phyloP scores from a whole-genome alignment of 1,284 basidiomycete genomes.

The Cryptococcus sp. region DNA sequence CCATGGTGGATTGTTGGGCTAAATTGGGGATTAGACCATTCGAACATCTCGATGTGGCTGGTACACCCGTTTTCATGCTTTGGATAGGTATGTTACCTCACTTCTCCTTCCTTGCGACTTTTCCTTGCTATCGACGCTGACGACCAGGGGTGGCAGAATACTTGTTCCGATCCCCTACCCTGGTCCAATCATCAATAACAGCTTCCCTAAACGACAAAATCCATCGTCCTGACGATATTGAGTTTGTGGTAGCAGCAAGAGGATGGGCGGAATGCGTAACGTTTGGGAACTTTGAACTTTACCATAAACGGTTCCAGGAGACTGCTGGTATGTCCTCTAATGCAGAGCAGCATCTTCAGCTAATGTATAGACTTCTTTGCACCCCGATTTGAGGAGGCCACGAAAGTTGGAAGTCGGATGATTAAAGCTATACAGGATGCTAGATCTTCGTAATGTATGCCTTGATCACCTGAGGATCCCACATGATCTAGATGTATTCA shows the following conservation, averaged over 20 bases:
- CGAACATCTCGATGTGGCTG: constrained; percentile 85
- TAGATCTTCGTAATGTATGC: not conserved
- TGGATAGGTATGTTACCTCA: constrained; percentile 66
- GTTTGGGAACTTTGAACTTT: constrained; percentile 88
- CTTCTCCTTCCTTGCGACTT: not conserved
- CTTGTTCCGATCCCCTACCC: constrained; percentile 66
- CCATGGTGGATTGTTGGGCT: constrained; percentile 99
- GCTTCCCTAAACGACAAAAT: constrained; percentile 75
- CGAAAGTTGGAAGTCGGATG: constrained; percentile 79
- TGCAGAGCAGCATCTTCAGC: not conserved
- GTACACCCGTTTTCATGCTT: constrained; percentile 91
- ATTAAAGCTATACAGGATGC: constrained; percentile 67
- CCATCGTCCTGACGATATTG: constrained; percentile 83
- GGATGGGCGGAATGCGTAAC: constrained; percentile 95
- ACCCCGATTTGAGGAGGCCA: constrained; percentile 80
- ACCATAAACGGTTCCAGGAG: constrained; percentile 73
- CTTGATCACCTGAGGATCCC: not conserved
- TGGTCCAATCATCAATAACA: constrained; percentile 66
- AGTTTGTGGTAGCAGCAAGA: constrained; percentile 90
- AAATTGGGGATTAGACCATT: constrained; percentile 82
- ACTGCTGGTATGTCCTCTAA: constrained; percentile 56
- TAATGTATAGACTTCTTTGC: constrained; percentile 65
- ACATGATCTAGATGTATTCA: no score
- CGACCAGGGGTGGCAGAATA: constrained; percentile 77
- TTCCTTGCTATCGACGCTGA: not conserved